phyloP scores from a whole-genome alignment of 257 asterid species.

The Rhazya stricta region DNA sequence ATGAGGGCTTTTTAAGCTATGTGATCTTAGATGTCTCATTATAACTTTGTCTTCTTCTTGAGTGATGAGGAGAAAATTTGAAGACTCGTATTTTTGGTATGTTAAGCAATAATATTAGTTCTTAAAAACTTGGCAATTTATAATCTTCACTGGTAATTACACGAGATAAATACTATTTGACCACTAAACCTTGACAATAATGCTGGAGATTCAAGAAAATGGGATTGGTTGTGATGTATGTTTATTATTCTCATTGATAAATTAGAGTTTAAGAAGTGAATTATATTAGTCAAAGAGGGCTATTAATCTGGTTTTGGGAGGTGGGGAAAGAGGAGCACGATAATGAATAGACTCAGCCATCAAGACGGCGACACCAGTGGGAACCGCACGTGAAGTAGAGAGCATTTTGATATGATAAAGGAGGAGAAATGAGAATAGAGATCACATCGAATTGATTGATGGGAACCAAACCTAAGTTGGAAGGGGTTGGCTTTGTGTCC shows the following conservation, averaged over 20 bases:
- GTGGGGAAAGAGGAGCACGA: background rate
- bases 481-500: background rate
- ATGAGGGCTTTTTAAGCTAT: no score
- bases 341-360: conserved; percentile 17
- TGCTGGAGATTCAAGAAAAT: background rate
- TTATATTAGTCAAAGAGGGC: conserved; percentile 21
- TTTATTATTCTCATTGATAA: no score
- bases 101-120: no score
- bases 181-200: no score
- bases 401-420: background rate
- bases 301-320: background rate
- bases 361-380: conserved; percentile 34
- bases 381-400: conserved; percentile 27
- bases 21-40: no score
- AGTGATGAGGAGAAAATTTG: no score
- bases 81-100: no score
- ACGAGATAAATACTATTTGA: no score
- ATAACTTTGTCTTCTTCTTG: no score
- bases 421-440: background rate
- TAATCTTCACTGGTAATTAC: no score
- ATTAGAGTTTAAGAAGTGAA: background rate
- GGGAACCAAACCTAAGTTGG: background rate
- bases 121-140: no score
- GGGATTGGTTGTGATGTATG: background rate
- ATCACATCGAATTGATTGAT: conserved; percentile 1